Percentiles rank a stretch among this genome's conserved stretches.
These are phyloP conservation scores for Coemansia sp. DNA, from an alignment of 192 early-diverging fungal genomes.

Conservation along the genomic window DNA sequence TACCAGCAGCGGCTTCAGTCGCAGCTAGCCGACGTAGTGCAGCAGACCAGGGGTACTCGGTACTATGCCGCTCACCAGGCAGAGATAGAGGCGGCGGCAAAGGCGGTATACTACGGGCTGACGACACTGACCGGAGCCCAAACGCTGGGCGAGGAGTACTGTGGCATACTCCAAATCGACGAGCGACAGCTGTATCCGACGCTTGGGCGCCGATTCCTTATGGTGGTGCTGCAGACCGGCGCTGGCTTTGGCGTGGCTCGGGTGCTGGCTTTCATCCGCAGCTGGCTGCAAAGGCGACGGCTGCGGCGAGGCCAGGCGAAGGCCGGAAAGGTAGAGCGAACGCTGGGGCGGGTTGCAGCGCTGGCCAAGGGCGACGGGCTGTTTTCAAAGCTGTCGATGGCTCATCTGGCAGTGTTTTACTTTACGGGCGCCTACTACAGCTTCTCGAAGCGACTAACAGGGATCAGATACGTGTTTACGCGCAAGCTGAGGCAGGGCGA, in stretches of 20 bases:
- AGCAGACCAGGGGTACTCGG: slow-evolving; percentile 64
- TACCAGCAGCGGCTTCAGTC: slow-evolving; percentile 71
- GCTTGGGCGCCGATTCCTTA: slow-evolving; percentile 30
- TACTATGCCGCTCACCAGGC: slow-evolving; percentile 63
- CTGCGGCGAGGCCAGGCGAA: not conserved
- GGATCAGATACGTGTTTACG: slow-evolving; percentile 84
- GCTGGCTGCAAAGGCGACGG: slow-evolving; percentile 28
- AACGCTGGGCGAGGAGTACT: slow-evolving; percentile 96
- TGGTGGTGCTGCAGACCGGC: slow-evolving; percentile 41
- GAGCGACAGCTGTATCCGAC: slow-evolving; percentile 58
- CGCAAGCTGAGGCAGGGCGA: slow-evolving; percentile 76
- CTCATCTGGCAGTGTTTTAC: slow-evolving; percentile 91
- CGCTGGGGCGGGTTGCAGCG: slow-evolving; percentile 4
- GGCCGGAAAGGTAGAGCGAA: not conserved
- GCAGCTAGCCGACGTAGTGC: slow-evolving; percentile 65
- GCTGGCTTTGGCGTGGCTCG: slow-evolving; percentile 7
- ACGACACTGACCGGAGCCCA: slow-evolving; percentile 75
- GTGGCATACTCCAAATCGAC: slow-evolving; percentile 79
- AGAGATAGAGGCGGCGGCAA: slow-evolving; percentile 63
- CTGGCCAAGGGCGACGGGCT: slow-evolving; percentile 8
- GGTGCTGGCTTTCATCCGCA: slow-evolving; percentile 14
- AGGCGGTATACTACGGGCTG: slow-evolving; percentile 73
- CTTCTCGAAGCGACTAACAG: slow-evolving; percentile 77
- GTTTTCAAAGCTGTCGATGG: slow-evolving; percentile 32
- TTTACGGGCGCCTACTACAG: slow-evolving; percentile 83